Percentiles rank a stretch among this genome's conserved stretches.
These are phyloP conservation scores for Sporisorium exsertum DNA, from an alignment of 1,284 basidiomycete species.

Conservation along the genomic window DNA sequence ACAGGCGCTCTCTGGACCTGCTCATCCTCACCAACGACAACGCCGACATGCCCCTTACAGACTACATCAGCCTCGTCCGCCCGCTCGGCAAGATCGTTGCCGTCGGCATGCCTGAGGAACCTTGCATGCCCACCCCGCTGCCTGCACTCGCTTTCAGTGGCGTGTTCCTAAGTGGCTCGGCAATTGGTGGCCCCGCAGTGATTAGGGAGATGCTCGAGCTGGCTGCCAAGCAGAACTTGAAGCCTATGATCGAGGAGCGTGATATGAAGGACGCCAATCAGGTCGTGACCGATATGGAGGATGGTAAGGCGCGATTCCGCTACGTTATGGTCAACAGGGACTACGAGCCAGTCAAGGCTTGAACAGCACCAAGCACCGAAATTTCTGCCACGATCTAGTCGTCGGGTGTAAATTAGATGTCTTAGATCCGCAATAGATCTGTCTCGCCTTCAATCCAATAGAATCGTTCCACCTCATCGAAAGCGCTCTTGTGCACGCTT, in stretches of 20 bases:
- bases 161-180: constrained; percentile 58
- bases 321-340: constrained; percentile 71
- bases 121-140: constrained; percentile 59
- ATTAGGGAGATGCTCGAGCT: constrained; percentile 67
- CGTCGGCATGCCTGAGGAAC: constrained; percentile 69
- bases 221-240: constrained; percentile 52
- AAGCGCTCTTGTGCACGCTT: too few relatives aligned
- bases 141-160: constrained; percentile 43
- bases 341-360: constrained; percentile 44
- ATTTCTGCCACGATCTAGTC: not conserved
- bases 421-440: not conserved
- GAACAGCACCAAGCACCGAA: not conserved
- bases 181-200: constrained; percentile 65
- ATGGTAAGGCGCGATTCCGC: constrained; percentile 69
- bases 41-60: constrained; percentile 68
- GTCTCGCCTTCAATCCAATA: not conserved
- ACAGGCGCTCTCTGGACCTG: constrained; percentile 70
- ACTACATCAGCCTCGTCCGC: constrained; percentile 70
- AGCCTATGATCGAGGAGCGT: constrained; percentile 58
- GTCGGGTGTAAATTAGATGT: not conserved
- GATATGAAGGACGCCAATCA: constrained; percentile 59
- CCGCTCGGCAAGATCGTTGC: constrained; percentile 70
- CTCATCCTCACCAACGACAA: constrained; percentile 71
- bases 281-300: constrained; percentile 56
- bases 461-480: not conserved